Percentiles rank a stretch among this genome's conserved stretches.
These are phyloP conservation scores for Mortierella sp. DNA, from an alignment of 371 early-diverging fungal genomes.

Conservation along the genomic window DNA sequence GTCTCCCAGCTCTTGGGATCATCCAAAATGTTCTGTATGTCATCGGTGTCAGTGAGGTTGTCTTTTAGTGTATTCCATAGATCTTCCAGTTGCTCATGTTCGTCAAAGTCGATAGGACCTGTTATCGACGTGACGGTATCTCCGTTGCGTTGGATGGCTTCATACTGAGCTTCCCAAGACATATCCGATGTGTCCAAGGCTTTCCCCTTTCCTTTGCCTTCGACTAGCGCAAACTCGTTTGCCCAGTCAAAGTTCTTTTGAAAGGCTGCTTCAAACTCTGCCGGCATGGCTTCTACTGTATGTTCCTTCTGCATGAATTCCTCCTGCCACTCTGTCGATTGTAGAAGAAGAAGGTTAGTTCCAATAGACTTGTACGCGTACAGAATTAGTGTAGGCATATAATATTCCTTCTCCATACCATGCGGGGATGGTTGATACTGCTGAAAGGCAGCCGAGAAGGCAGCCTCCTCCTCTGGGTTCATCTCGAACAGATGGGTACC, in stretches of 20 bases:
- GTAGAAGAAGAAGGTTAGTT: constrained; percentile 6
- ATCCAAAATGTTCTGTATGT: constrained; percentile 51
- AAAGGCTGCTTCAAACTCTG: constrained; percentile 73
- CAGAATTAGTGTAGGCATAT: no score
- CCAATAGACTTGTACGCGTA: no score
- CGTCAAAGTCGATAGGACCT: constrained; percentile 56
- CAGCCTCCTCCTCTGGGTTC: constrained; percentile 67
- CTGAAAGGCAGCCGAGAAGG: constrained; percentile 70
- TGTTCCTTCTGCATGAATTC: constrained; percentile 72
- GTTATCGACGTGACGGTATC: constrained; percentile 41
- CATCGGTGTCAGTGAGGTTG: constrained; percentile 61
- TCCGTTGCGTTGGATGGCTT: constrained; percentile 54
- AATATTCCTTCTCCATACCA: no score
- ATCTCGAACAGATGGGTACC: constrained; percentile 67
- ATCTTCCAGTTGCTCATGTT: constrained; percentile 67
- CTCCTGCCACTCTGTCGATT: constrained; percentile 63
- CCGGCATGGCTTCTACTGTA: constrained; percentile 61
- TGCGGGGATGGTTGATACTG: constrained; percentile 57
- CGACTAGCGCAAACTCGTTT: constrained; percentile 63
- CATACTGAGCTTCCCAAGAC: constrained; percentile 81
- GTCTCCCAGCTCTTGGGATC: constrained; percentile 68
- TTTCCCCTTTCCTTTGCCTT: constrained; percentile 65
- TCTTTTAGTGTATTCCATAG: constrained; percentile 70
- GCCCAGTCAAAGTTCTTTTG: constrained; percentile 77
- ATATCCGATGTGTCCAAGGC: constrained; percentile 59